Percentiles rank a stretch among this genome's conserved stretches.
phyloP scores from a whole-genome alignment of 1,284 basidiomycete genomes.

The Cryptococcus neoformans region DNA sequence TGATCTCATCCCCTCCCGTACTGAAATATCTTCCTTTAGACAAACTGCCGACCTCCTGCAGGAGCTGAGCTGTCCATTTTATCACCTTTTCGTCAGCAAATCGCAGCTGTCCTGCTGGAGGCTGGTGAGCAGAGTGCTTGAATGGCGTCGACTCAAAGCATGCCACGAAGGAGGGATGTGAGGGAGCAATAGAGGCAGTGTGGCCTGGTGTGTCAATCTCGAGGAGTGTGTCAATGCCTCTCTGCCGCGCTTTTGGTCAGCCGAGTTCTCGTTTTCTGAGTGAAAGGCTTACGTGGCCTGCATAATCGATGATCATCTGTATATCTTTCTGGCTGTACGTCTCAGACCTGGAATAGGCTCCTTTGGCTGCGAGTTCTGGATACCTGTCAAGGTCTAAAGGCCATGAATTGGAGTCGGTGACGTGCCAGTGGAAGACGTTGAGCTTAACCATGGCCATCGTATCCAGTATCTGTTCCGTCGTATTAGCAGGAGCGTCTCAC shows the following conservation, averaged over 20 bases:
- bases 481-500: neutral
- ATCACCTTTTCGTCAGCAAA: slow-evolving; percentile 56
- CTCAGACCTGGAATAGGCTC: slow-evolving; percentile 62
- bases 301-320: slow-evolving; percentile 63
- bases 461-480: slow-evolving; percentile 58
- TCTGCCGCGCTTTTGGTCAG: slow-evolving; percentile 34
- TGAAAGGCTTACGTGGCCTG: slow-evolving; percentile 58
- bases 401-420: slow-evolving; percentile 63
- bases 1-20: slow-evolving; percentile 59
- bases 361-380: slow-evolving; percentile 60
- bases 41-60: slow-evolving; percentile 38
- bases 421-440: slow-evolving; percentile 54
- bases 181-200: slow-evolving; percentile 62
- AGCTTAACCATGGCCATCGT: slow-evolving; percentile 86
- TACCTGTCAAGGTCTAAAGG: slow-evolving; percentile 65
- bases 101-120: slow-evolving; percentile 76
- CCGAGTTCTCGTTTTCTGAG: neutral
- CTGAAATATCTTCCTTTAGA: slow-evolving; percentile 58
- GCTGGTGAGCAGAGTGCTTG: slow-evolving; percentile 60
- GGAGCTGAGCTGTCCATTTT: slow-evolving; percentile 54
- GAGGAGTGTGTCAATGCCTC: slow-evolving; percentile 74
- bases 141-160: slow-evolving; percentile 65
- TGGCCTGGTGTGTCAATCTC: slow-evolving; percentile 81
- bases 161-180: slow-evolving; percentile 70
- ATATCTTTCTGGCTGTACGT: slow-evolving; percentile 65